Evolutionary conservation across 345 rosid species (phyloP).

Genomic region (Trapa incisa): DNA sequence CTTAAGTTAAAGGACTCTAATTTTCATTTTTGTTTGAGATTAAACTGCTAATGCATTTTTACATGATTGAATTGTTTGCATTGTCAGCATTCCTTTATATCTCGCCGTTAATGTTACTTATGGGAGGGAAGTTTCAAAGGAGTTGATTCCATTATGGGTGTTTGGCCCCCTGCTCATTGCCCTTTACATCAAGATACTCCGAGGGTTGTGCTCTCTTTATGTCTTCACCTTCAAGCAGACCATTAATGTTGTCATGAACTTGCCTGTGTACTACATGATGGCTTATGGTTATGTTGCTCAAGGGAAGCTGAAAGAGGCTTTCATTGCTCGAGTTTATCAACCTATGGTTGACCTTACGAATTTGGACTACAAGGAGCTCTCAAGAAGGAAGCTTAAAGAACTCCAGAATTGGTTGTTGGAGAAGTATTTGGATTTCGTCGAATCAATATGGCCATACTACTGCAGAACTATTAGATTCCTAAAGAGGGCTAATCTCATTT

Average conservation of each 20-base stretch:
- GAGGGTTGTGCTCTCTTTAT: constrained; percentile 52
- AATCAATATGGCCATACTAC: constrained; percentile 87
- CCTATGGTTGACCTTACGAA: constrained; percentile 50
- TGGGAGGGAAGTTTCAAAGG: constrained; percentile 74
- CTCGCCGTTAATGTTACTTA: constrained; percentile 44
- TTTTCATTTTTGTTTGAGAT: not conserved
- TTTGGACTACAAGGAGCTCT: constrained; percentile 48
- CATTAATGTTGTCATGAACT: constrained; percentile 29
- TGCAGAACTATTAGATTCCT: constrained; percentile 89
- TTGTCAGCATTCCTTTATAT: constrained; percentile 53
- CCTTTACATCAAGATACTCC: constrained; percentile 57
- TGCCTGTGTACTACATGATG: constrained; percentile 44
- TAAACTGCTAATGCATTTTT: not conserved
- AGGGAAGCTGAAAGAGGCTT: constrained; percentile 57
- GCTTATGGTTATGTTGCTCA: constrained; percentile 35
- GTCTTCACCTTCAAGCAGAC: constrained; percentile 65
- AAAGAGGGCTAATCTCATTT: constrained; percentile 79
- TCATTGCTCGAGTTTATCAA: constrained; percentile 31
- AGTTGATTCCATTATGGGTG: constrained; percentile 72
- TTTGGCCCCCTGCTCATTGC: constrained; percentile 62
- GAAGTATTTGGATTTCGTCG: constrained; percentile 63
- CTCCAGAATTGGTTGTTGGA: constrained; percentile 53
- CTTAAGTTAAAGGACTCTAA: not conserved
- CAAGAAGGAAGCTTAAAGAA: constrained; percentile 38
- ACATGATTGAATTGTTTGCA: not conserved